A percentile compares a stretch with the other conserved stretches of the same genome.
These are phyloP conservation scores for Hypocrella siamensis DNA, from an alignment of 2,329 filamentous ascomycete genomes.

Conservation along the genomic window DNA sequence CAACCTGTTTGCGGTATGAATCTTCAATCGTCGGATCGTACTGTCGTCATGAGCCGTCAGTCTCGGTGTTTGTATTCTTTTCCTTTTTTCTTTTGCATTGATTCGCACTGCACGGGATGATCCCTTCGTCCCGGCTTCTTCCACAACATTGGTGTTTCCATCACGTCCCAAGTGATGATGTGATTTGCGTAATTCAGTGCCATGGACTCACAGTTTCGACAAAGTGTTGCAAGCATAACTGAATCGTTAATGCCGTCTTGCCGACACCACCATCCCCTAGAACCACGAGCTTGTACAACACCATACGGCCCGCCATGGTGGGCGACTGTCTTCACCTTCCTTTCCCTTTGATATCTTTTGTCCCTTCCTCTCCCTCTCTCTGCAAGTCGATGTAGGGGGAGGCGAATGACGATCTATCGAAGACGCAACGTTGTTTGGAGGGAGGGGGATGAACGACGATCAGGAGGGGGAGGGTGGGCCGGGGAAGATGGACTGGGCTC, in stretches of 20 bases:
- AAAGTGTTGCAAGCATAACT: slow-evolving; percentile 96
- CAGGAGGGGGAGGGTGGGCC: no score
- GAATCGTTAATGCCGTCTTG: slow-evolving; percentile 87
- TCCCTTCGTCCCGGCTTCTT: background rate
- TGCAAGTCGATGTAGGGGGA: no score
- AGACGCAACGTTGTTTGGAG: no score
- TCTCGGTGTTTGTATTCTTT: background rate
- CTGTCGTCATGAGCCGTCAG: slow-evolving; percentile 19
- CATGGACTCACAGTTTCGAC: slow-evolving; percentile 61
- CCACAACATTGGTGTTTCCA: no score
- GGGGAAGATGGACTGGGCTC: no score
- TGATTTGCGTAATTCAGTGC: no score
- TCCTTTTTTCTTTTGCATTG: background rate
- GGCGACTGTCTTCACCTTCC: slow-evolving; percentile 8
- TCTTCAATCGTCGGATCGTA: slow-evolving; percentile 83
- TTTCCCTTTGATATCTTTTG: no score
- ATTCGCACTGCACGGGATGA: background rate
- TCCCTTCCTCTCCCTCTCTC: no score
- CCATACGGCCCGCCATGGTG: slow-evolving; percentile 81
- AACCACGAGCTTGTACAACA: slow-evolving; percentile 90
- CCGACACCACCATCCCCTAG: slow-evolving; percentile 87
- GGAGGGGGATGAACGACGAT: no score
- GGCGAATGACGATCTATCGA: no score
- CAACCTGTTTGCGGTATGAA: slow-evolving; percentile 75
- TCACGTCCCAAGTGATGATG: no score